Conservation (phyloP, 2,329 filamentous ascomycete species). For the Ceratocystis ficicola region DNA sequence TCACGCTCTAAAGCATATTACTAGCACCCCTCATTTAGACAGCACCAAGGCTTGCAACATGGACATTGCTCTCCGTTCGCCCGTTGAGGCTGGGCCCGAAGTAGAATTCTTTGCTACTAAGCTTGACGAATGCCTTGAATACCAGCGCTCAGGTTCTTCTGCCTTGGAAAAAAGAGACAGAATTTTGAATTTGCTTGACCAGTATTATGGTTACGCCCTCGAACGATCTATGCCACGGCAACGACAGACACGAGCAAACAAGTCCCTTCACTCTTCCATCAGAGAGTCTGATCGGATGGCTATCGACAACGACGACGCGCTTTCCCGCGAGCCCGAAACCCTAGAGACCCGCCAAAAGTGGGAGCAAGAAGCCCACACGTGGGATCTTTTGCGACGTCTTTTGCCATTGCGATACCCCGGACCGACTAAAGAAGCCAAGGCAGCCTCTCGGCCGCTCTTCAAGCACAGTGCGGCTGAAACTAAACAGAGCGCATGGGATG, state of each 20-base stretch:
- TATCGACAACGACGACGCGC: slow-evolving; percentile 38
- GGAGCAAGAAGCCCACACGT: slow-evolving; percentile 78
- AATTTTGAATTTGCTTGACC: slow-evolving; percentile 55
- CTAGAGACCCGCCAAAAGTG: slow-evolving; percentile 37
- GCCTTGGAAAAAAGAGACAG: slow-evolving; percentile 48
- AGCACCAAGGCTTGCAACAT: slow-evolving; percentile 12
- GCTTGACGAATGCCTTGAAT: slow-evolving; percentile 60
- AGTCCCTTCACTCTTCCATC: slow-evolving; percentile 30
- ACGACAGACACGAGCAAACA: slow-evolving; percentile 1
- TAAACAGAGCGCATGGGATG: slow-evolving; percentile 34
- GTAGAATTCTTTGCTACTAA: slow-evolving; percentile 77
- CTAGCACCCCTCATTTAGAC: background rate
- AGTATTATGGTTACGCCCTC: slow-evolving; percentile 48
- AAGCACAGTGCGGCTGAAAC: slow-evolving; percentile 12
- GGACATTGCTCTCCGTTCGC: slow-evolving; percentile 18
- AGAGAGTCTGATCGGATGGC: slow-evolving; percentile 34
- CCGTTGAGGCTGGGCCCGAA: slow-evolving; percentile 51
- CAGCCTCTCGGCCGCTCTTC: slow-evolving; percentile 16
- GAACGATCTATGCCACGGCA: slow-evolving; percentile 32
- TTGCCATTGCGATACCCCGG: slow-evolving; percentile 55
- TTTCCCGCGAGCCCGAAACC: slow-evolving; percentile 25
- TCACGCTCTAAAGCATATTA: background rate
- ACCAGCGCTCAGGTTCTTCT: slow-evolving; percentile 25
- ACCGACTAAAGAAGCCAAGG: slow-evolving; percentile 14
- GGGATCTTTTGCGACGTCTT: slow-evolving; percentile 70